These are phyloP conservation scores for Ilyonectria robusta DNA, from an alignment of 2,329 filamentous ascomycete genomes.

Conservation along the genomic window DNA sequence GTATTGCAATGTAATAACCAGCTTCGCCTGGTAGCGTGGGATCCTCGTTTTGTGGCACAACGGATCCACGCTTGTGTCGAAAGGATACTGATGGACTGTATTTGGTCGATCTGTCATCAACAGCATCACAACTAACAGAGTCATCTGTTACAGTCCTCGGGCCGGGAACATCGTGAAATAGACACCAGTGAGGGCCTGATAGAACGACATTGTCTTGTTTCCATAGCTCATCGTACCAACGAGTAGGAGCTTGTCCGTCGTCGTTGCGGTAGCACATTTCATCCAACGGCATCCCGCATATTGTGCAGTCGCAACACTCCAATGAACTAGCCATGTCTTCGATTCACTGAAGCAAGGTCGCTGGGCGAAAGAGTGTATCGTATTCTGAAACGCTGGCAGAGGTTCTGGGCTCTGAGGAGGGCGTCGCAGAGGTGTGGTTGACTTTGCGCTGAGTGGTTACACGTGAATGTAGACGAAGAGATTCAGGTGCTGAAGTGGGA, in stretches of 20 bases:
- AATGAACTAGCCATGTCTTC: constrained; percentile 5
- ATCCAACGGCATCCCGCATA: constrained; percentile 17
- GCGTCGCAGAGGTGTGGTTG: too few relatives aligned
- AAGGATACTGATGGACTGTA: neutral
- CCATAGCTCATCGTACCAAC: constrained; percentile 13
- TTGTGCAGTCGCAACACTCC: constrained; percentile 14
- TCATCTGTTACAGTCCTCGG: neutral
- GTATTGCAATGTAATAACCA: constrained; percentile 9
- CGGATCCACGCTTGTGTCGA: too few relatives aligned
- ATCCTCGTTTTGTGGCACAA: too few relatives aligned
- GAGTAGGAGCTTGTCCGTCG: neutral
- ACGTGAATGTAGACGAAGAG: too few relatives aligned
- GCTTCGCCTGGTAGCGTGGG: too few relatives aligned
- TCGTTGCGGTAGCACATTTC: neutral
- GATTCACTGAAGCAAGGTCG: neutral
- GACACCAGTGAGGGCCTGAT: constrained; percentile 5
- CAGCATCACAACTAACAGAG: neutral
- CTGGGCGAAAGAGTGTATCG: neutral
- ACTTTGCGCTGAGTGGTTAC: too few relatives aligned
- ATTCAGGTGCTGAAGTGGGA: too few relatives aligned
- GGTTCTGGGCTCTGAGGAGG: too few relatives aligned
- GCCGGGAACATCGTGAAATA: too few relatives aligned
- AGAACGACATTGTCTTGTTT: constrained; percentile 6
- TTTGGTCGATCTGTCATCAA: too few relatives aligned
- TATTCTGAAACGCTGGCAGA: too few relatives aligned